Evolutionary conservation across 495 filamentous ascomycete genomes (phyloP), one percentile per base, ranked within the genome.

Genomic region (Glarea lozoyensis): DNA sequence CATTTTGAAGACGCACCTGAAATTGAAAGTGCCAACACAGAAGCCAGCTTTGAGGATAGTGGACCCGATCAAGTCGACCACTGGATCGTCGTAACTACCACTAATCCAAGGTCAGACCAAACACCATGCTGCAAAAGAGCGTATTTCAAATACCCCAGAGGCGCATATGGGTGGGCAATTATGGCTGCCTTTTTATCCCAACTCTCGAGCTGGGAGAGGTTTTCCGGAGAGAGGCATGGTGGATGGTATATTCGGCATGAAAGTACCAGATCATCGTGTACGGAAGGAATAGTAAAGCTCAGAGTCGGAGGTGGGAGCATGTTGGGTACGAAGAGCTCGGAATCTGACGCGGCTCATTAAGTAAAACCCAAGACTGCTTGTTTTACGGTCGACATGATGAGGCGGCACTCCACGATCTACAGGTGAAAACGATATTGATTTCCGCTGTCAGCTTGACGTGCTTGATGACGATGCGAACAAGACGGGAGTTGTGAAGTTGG

Each of bases 11-110:
- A 46, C 55, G 15, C 60, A 94, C 88, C 88, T 77, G 52, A 96
- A 95, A 56, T 98, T 96, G 60, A 97, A 96, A 1, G 86, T 94
- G 4, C 71, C 83, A 13, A 96, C 86, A 2, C 93, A 60, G 53
- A 73, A 90, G 13, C 84, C 87, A 18, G 66, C 55, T 3, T 68
- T 60, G 5, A 94, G 58, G 18, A 95, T 66, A 42, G 81, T 79
- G 2, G 59, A 58, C 1, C 73, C 75, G 10, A 84, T 58, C 17
- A 75, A 63, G 22, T 73, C 62, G 11, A 98, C 85, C 16, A 93
- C 70, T 0, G 72, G 71, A 50, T 97, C 88, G 57, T 96, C 84
- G 58, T 79, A 90, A 64, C 68, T 81, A 4, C 92, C 92, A 13
- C 35, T 37, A 29, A 7, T 35, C 32, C 17, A 10, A 5, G 32